Base-by-base conservation (phyloP, 2,329 filamentous ascomycete genomes). In the Alternaria burnsii region DNA sequence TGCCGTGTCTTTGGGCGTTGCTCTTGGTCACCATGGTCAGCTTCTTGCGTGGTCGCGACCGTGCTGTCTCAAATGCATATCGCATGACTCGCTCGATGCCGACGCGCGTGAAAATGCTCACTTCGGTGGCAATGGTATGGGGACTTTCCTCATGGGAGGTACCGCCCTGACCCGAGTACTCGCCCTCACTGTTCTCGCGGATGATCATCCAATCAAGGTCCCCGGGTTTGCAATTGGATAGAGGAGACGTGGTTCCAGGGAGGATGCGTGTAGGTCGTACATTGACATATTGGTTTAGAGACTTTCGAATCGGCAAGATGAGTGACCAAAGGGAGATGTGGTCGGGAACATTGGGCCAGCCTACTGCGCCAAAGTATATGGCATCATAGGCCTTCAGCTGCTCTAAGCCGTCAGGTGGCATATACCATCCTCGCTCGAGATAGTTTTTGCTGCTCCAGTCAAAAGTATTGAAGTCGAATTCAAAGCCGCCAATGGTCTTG, bases 201-300 rank as follows among this genome's bases (percentile, higher is more conserved):
- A 84, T 74, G 55, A 84, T 82, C 24, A 83, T 71, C 81, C 81
- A 84, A 62, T 84, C 81, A 1, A 84, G 73, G 62, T 82, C 76
- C 5, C 67, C 63, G 0, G 75, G 73, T 44, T 74, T 64, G 3
- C 38, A 77, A 32, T 78, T 74, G 5, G 72, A 71, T 7, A 84
- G 60, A 1, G 82, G 81, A 24, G 79, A 78, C 8, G 68, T 72
- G 8, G 77, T 81, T 16, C 81, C 82, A 5, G 74, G 72, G 3
- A 83, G 65, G 48, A 83, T 81, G 18, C 79, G 72, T 8, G 80
- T 82, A 0, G 76, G 89, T 0, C 89, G 84, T 0, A 91, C 83
- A 64, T 91, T 91, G 65, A 89, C 85, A 69, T 90, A 91, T 69
- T 91, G 88, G 62, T 90, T 88, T 46, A 91, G 83, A 38, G 87